Base-by-base conservation (phyloP, 129 eudicot genomes). In the Flaveria bidentis region DNA sequence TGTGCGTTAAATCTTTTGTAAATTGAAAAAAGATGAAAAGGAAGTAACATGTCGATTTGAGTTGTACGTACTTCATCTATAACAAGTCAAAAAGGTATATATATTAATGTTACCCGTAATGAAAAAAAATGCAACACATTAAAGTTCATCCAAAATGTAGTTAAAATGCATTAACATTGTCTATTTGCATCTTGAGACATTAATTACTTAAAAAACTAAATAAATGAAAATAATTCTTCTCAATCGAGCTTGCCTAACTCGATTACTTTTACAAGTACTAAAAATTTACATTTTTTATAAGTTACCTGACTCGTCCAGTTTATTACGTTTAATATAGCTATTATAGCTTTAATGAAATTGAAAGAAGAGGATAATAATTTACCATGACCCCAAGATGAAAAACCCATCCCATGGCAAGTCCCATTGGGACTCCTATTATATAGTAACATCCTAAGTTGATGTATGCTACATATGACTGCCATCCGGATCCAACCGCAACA, bases 401-500 rank as follows among this genome's bases (percentile, higher is more conserved):
- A 52, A 79, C 57, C 97, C 93, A 92, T 15, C 91, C 96, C 96
- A 89, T 92, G 6, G 83, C 28, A 81, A 88, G 44, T 25, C 98
- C 98, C 67, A 89, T 78, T 2, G 98, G 98, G 33, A 88, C 79
- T 10, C 98, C 98, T 14, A 92, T 30, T 61, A 87, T 57, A 65
- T 92, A 89, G 49, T 92, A 92, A 78, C 96, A 89, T 1, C 93
- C 96, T 30, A 92, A 61, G 79, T 92, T 92, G 23, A 92, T 82
- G 75, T 87, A 92, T 12, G 98, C 98, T 7, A 92, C 98, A 30
- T 83, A 84, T 6, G 87, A 61, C 69, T 92, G 98, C 98, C 98
- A 92, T 67, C 98, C 98, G 9, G 98, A 89, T 6, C 98, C 98
- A 23, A 92, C 90, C n/a, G 96, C 98, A 57, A 92, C 98, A 15